phyloP scores from a whole-genome alignment of 192 early-diverging fungal genomes.

The Backusella australiensis region DNA sequence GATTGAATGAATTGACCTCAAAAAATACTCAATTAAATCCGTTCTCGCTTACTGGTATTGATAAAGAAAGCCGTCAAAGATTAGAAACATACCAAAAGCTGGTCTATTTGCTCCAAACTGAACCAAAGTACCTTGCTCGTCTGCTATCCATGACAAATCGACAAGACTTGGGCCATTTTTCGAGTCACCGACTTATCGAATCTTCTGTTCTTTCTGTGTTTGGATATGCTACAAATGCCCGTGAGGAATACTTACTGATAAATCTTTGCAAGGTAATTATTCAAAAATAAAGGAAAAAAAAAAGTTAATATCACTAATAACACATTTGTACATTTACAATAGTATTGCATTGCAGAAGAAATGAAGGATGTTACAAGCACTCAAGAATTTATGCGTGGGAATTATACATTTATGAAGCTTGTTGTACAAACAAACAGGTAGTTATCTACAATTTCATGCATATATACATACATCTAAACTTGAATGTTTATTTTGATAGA shows the following conservation, averaged over 20 bases:
- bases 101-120: conserved; percentile 96
- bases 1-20: conserved; percentile 37
- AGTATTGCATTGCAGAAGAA: conserved; percentile 84
- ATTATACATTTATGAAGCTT: conserved; percentile 97
- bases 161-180: conserved; percentile 66
- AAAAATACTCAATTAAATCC: conserved; percentile 30
- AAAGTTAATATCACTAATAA: background rate
- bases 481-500: conserved; percentile 26
- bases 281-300: background rate
- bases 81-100: conserved; percentile 88
- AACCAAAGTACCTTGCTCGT: conserved; percentile 90
- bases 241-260: conserved; percentile 95
- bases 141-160: conserved; percentile 85
- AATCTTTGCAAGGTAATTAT: conserved; percentile 81
- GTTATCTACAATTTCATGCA: background rate
- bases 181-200: conserved; percentile 81
- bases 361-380: conserved; percentile 83
- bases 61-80: conserved; percentile 77
- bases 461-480: background rate
- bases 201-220: conserved; percentile 88
- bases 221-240: conserved; percentile 96
- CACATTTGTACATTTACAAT: background rate
- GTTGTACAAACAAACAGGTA: conserved; percentile 93
- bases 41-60: conserved; percentile 72
- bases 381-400: conserved; percentile 94